A percentile compares a stretch with the other conserved stretches of the same genome.
phyloP scores from a whole-genome alignment of 1,284 basidiomycete species.

The Marasmius tenuissimus region DNA sequence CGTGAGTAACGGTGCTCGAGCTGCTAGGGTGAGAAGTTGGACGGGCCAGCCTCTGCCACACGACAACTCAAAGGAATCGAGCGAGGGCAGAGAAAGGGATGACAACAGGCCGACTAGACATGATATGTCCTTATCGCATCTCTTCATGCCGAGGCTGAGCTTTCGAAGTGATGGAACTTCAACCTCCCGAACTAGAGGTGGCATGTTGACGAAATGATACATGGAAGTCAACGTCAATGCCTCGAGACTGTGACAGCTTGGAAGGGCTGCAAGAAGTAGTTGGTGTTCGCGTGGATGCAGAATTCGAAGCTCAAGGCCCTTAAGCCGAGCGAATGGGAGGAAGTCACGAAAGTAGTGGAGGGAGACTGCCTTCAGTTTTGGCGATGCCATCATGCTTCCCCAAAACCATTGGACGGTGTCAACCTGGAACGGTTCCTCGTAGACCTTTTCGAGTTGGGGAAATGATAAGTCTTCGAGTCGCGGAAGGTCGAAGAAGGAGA shows the following conservation, averaged over 20 bases:
- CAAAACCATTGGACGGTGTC: background rate
- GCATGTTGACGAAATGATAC: too few species aligned
- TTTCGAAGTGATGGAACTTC: background rate
- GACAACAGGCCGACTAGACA: too few species aligned
- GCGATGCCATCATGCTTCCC: background rate
- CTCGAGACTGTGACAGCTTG: too few species aligned
- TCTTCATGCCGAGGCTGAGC: background rate
- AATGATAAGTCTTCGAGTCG: background rate
- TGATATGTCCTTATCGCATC: background rate
- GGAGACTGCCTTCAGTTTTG: background rate
- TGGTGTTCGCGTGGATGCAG: background rate
- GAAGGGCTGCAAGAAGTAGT: too few species aligned
- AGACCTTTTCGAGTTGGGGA: background rate
- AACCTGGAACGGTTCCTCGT: background rate
- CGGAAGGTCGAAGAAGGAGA: background rate
- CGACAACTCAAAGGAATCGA: too few species aligned
- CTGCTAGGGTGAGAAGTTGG: too few species aligned
- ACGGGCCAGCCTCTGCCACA: too few species aligned
- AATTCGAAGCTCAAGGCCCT: background rate
- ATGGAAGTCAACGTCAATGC: too few species aligned
- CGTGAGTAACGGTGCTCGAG: too few species aligned
- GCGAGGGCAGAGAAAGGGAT: background rate
- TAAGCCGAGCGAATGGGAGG: background rate
- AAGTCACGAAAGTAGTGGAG: background rate
- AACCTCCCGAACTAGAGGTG: too few species aligned